Base-by-base conservation (phyloP, 192 early-diverging fungal genomes). In the Coemansia sp. region DNA sequence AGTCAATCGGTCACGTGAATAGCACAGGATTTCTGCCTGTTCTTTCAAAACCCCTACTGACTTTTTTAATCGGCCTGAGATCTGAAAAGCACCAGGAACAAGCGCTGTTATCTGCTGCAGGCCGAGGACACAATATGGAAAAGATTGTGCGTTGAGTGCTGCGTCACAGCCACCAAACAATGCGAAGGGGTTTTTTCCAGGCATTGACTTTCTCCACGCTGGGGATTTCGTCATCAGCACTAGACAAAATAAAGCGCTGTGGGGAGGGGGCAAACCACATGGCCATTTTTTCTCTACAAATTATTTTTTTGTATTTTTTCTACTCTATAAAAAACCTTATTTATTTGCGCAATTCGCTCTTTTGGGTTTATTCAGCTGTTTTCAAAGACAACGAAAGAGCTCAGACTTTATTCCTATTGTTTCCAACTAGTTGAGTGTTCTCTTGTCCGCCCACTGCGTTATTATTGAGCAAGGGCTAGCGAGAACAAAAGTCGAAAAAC, bases 171-270 rank as follows among this genome's bases (percentile, higher is more conserved):
- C 40, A 15, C 40, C 11, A 12, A 44, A 44, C 40, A 44, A 44
- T 44, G 40, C 40, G 8, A 34, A 34, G 31, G 31, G 31, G 31
- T 34, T 34, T 34, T 34, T 9, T 6, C 28, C 31, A 34, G 31
- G 31, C 31, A 44, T n/a, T 15, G 14, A n/a, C 1, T n/a, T 44
- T 44, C 40, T 44, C 40, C 40, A 44, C 40, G 14, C 40, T n/a
- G 40, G 40, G 40, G 40, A 49, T 51, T 51, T 28, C 60, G 47
- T 51, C 60, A 51, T 51, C 60, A 62, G n/a, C 9, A 17, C 23
- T 20, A n/a, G n/a, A 25, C 7, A 34, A 51, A 51, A 37, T 11
- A 8, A 54, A 19, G 7, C 22, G 21, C 10, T 7, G 26, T 2
- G 15, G 40, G 40, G 40, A 15, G 40, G 40, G 14, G 14, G 15